Percentiles rank a stretch among this genome's conserved stretches.
phyloP scores from a whole-genome alignment of 768 basidiomycete species.

The Xerocomus potaroensis region DNA sequence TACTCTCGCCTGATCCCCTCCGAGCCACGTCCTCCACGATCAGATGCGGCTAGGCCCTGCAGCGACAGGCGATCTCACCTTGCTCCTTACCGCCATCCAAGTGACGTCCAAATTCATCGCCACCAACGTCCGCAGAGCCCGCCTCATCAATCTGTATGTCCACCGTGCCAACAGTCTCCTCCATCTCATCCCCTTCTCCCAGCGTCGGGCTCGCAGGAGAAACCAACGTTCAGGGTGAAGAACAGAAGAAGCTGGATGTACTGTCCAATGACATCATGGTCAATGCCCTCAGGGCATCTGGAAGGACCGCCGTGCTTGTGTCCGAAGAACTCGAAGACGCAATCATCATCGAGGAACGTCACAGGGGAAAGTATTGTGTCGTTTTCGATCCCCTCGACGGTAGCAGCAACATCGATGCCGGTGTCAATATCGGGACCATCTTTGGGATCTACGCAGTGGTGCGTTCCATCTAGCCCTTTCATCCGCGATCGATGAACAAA shows the following conservation, averaged over 20 bases:
- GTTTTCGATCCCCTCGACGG: conserved; percentile 98
- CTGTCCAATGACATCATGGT: conserved; percentile 99
- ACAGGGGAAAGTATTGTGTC: conserved; percentile 91
- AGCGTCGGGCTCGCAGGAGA: conserved; percentile 97
- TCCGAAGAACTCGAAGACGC: conserved; percentile 95
- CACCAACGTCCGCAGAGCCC: conserved; percentile 94
- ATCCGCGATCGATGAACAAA: background rate
- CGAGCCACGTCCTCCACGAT: conserved; percentile 82
- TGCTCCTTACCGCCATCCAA: conserved; percentile 94
- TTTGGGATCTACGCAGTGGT: conserved; percentile 95
- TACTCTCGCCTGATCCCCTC: conserved; percentile 3
- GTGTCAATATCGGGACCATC: conserved; percentile 97
- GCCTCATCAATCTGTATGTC: conserved; percentile 92
- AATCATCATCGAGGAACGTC: conserved; percentile 77
- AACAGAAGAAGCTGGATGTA: conserved; percentile 99
- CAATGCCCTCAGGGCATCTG: conserved; percentile 92
- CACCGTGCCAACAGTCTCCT: no score
- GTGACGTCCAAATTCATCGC: conserved; percentile 97
- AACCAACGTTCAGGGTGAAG: conserved; percentile 95
- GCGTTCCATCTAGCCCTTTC: conserved; percentile 30
- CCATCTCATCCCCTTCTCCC: conserved; percentile 3
- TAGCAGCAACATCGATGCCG: conserved; percentile 95
- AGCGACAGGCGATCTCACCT: conserved; percentile 91
- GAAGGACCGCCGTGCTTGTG: conserved; percentile 94
- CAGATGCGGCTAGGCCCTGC: conserved; percentile 76